Base-by-base conservation (phyloP, 805 yeast genomes). In the Wickerhamiella alocasiicola region DNA sequence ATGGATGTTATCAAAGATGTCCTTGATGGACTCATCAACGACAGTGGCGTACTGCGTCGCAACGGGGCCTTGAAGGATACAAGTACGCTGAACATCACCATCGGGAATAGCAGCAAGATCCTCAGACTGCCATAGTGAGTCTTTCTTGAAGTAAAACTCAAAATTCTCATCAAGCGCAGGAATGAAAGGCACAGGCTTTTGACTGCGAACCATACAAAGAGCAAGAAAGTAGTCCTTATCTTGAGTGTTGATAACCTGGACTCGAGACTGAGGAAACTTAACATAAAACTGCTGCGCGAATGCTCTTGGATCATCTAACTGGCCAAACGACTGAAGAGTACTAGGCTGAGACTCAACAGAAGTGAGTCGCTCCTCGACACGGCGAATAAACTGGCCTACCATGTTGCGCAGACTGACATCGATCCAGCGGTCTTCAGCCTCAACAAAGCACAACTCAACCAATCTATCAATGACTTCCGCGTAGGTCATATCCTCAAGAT, bases 61-160 rank as follows among this genome's bases (percentile, higher is more conserved):
- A 51, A 91, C 97, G 39, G 99, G 99, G 54, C 98, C 97, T 55
- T 85, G 95, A 56, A 91, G 72, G 52, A 91, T 85, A 81, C 98
- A 93, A n/a, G 96, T 88, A 72, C 98, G 81, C 64, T 87, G 87
- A 47, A 91, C 97, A 61, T 91, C 99, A 55, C 81, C 84, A 51
- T 72, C 97, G 50, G 83, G 87, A 58, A 91, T 97, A 45, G 96
- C 82, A 61, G 85, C 96, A 59, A 91, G 73, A 60, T 83, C 88
- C 70, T 91, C 97, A 18, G 95, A 81, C 72, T 91, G 99, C 98
- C 98, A 91, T 61, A 91, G 71, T 23, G 97, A 88, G 64, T 91
- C 99, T 69, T 91, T 91, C 76, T 91, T 91, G 76, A 91, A 91
- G 74, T 81, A 91, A 58, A 79, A 77, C 64, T 91, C 96, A 55